phyloP scores from a whole-genome alignment of 768 basidiomycete genomes.

The Cystofilobasidium bisporidii region DNA sequence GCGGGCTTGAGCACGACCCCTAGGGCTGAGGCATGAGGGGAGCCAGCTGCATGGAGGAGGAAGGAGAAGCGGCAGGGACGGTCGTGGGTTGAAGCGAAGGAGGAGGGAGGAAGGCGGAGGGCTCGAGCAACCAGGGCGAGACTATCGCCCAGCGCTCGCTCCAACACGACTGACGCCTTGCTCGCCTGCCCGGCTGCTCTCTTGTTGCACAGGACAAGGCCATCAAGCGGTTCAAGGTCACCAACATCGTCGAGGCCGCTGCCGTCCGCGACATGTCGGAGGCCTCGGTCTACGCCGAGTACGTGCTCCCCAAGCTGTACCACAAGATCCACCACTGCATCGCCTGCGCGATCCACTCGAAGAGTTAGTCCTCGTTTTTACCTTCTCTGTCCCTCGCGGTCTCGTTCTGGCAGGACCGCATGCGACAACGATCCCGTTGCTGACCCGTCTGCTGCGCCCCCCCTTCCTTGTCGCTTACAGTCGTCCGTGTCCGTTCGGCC shows the following conservation, averaged over 20 bases:
- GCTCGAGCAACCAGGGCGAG: too few relatives aligned
- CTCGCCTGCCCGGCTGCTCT: not conserved
- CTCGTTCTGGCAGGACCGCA: too few relatives aligned
- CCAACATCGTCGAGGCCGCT: conserved; percentile 99
- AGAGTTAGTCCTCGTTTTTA: conserved; percentile 54
- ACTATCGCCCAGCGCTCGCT: too few relatives aligned
- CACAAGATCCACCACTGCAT: conserved; percentile 98
- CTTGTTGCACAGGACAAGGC: conserved; percentile 73
- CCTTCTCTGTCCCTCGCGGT: not conserved
- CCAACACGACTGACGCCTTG: not conserved
- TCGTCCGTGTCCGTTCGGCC: conserved; percentile 95
- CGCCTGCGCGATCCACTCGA: conserved; percentile 98
- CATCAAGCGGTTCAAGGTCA: conserved; percentile 97
- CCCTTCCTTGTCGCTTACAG: conserved; percentile 43
- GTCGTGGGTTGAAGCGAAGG: too few relatives aligned
- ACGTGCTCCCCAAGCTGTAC: conserved; percentile 92
- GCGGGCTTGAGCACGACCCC: not conserved
- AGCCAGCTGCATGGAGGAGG: too few relatives aligned
- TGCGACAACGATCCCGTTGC: too few relatives aligned
- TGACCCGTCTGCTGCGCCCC: not conserved
- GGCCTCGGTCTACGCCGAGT: conserved; percentile 87
- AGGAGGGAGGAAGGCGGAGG: too few relatives aligned
- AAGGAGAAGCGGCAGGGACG: too few relatives aligned
- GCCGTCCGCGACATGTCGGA: conserved; percentile 96
- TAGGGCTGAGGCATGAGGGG: too few relatives aligned